A percentile compares a stretch with the other conserved stretches of the same genome.
Conservation (phyloP, 495 filamentous ascomycete species). For the Neurospora discreta region DNA sequence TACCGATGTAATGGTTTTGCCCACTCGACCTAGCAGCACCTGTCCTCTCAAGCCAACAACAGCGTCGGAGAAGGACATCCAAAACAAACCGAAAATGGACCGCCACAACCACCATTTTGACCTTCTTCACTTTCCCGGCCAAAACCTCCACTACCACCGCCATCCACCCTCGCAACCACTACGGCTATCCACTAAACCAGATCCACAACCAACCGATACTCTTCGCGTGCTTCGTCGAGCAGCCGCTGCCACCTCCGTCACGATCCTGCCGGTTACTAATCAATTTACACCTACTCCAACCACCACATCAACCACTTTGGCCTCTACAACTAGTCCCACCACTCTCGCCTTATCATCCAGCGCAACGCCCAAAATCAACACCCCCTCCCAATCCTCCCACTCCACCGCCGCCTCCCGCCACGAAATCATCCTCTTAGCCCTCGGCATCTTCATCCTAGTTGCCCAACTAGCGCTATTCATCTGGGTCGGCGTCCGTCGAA, state of each 20-base stretch:
- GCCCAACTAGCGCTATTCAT: conserved; percentile 3
- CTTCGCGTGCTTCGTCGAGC: neutral
- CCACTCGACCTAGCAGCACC: neutral
- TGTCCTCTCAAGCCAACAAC: neutral
- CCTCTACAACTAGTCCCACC: neutral
- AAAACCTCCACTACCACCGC: neutral
- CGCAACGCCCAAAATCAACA: neutral
- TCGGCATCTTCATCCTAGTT: conserved; percentile 6
- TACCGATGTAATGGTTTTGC: neutral
- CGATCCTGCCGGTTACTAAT: neutral
- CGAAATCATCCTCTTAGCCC: conserved; percentile 11
- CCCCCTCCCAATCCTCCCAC: neutral
- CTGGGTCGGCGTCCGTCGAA: conserved; percentile 1
- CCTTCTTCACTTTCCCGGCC: neutral
- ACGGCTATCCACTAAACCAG: neutral
- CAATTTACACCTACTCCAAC: neutral
- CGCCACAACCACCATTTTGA: neutral
- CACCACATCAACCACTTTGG: neutral
- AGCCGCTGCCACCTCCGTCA: neutral
- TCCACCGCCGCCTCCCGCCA: neutral
- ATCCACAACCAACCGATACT: neutral
- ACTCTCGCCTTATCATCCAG: too few species aligned
- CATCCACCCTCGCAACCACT: neutral
- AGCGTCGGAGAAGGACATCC: neutral
- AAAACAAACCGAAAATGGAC: neutral